Conservation (phyloP, 2,329 filamentous ascomycete genomes). For the Aspergillus ibericus region DNA sequence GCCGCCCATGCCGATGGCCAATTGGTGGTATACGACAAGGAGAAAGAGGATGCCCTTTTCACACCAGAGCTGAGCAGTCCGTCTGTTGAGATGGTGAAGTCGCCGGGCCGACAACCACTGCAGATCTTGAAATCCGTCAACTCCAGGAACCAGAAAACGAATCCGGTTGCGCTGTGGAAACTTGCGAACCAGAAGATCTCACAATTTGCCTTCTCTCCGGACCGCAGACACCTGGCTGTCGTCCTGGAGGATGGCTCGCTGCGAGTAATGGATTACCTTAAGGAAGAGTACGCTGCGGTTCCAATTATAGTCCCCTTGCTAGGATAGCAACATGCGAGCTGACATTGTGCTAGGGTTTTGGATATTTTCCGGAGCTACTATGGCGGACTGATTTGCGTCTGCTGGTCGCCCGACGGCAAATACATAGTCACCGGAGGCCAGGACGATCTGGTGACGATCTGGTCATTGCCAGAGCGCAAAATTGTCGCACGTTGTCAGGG, state of each 20-base stretch:
- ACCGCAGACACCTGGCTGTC: constrained; percentile 80
- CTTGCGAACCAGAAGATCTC: constrained; percentile 88
- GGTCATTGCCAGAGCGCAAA: constrained; percentile 79
- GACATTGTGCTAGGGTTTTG: constrained; percentile 60
- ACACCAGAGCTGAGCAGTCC: constrained; percentile 59
- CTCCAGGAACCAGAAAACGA: constrained; percentile 88
- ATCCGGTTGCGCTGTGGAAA: constrained; percentile 91
- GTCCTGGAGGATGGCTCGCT: constrained; percentile 90
- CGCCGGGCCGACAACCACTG: constrained; percentile 46
- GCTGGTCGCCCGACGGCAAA: constrained; percentile 96
- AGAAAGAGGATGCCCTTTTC: constrained; percentile 85
- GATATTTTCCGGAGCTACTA: constrained; percentile 91
- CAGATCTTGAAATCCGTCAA: constrained; percentile 87
- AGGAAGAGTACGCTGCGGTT: constrained; percentile 68
- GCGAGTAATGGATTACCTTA: constrained; percentile 85
- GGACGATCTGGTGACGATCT: constrained; percentile 94
- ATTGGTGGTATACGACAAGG: constrained; percentile 93
- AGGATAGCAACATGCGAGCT: not conserved
- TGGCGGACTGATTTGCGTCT: constrained; percentile 86
- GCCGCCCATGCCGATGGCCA: constrained; percentile 90
- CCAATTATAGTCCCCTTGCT: constrained; percentile 2
- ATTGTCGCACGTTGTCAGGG: constrained; percentile 92
- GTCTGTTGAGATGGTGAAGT: constrained; percentile 29
- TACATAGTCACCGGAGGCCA: constrained; percentile 95
- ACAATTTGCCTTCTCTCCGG: constrained; percentile 87